These are phyloP conservation scores for Limnomonas spitsbergensis DNA, from an alignment of 139 green algal species.

Conservation along the genomic window DNA sequence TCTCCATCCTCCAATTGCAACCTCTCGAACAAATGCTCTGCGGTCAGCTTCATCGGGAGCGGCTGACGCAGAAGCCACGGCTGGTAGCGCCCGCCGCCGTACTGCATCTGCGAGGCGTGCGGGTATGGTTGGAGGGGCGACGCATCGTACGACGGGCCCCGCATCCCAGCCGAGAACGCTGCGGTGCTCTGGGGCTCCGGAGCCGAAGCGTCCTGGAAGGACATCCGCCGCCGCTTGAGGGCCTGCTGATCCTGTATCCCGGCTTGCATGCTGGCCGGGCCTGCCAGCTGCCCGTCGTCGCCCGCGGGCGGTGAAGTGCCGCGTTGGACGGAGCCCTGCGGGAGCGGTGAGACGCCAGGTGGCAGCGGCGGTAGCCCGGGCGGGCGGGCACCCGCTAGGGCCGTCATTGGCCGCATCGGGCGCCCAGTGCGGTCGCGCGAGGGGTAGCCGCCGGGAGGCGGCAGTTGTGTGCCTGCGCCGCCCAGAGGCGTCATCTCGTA, in stretches of 20 bases:
- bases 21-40: conserved; percentile 37
- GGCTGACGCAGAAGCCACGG: neutral
- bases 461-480: no score
- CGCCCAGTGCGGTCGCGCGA: neutral
- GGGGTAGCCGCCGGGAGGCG: no score
- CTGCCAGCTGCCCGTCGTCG: no score
- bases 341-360: neutral
- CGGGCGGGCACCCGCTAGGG: neutral
- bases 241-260: neutral
- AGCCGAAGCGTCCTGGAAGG: no score
- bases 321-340: neutral
- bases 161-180: no score
- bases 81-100: conserved; percentile 5
- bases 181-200: no score
- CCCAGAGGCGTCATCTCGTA: no score
- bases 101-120: no score
- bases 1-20: conserved; percentile 16
- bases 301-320: neutral
- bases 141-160: no score
- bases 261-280: no score
- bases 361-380: conserved; percentile 10
- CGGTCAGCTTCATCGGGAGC: conserved; percentile 15
- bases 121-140: no score
- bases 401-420: neutral
- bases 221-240: neutral